Evolutionary conservation across 1,284 basidiomycete species (phyloP).

Genomic region (Ganoderma leucocontextum): DNA sequence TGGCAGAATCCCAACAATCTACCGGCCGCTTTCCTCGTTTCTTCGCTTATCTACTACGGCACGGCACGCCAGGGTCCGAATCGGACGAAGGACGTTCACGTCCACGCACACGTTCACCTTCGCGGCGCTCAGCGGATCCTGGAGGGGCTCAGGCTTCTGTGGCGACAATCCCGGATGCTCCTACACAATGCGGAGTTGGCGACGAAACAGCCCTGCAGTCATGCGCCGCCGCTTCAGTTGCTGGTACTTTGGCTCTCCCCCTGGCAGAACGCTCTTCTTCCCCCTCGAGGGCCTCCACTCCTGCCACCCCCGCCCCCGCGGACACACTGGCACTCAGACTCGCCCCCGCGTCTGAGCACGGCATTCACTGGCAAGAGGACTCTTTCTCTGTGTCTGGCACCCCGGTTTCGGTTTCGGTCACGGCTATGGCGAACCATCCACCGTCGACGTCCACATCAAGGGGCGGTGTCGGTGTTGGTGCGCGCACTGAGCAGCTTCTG

Average conservation of each 20-base stretch:
- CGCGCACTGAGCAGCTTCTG: slow-evolving; percentile 24
- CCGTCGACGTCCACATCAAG: slow-evolving; percentile 24
- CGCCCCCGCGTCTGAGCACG: slow-evolving; percentile 19
- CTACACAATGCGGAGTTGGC: slow-evolving; percentile 33
- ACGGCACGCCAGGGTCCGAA: slow-evolving; percentile 31
- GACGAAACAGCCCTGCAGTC: slow-evolving; percentile 34
- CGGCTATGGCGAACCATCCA: slow-evolving; percentile 25
- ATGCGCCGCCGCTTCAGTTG: slow-evolving; percentile 34
- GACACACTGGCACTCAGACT: slow-evolving; percentile 21
- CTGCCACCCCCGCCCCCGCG: slow-evolving; percentile 20
- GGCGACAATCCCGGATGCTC: slow-evolving; percentile 33
- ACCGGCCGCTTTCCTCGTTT: slow-evolving; percentile 36
- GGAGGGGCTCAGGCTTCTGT: slow-evolving; percentile 32
- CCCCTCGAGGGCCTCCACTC: slow-evolving; percentile 30
- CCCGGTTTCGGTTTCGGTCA: slow-evolving; percentile 4
- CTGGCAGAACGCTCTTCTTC: slow-evolving; percentile 28
- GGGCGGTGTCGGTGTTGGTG: slow-evolving; percentile 24
- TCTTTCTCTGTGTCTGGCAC: slow-evolving; percentile 16
- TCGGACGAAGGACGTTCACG: slow-evolving; percentile 21
- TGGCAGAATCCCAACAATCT: slow-evolving; percentile 29
- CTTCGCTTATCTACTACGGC: slow-evolving; percentile 31
- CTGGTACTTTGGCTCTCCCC: slow-evolving; percentile 28
- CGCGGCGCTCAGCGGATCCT: slow-evolving; percentile 35
- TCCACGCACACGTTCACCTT: slow-evolving; percentile 12
- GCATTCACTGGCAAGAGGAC: background rate